Conservation (phyloP, 208 protist species). For the Endotrypanum monterogeii region DNA sequence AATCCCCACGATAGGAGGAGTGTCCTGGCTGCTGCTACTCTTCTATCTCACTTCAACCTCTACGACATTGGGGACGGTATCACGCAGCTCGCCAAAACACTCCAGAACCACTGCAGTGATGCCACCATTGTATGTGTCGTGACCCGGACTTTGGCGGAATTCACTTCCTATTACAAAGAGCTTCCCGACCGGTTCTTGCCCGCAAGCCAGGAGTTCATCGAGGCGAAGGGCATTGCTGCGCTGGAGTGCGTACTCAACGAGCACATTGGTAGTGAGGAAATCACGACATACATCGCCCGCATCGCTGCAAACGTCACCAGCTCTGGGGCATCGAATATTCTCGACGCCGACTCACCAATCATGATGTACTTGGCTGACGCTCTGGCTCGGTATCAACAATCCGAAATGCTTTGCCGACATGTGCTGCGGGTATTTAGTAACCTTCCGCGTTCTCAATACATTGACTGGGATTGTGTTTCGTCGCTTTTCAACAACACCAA, state of each 20-base stretch:
- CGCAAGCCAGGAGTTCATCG: conserved; percentile 70
- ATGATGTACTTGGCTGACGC: conserved; percentile 72
- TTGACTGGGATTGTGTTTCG: conserved; percentile 76
- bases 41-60: conserved; percentile 88
- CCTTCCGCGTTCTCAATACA: conserved; percentile 72
- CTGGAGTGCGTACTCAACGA: conserved; percentile 73
- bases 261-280: conserved; percentile 73
- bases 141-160: conserved; percentile 78
- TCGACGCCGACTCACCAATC: conserved; percentile 60
- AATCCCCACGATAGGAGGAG: conserved; percentile 51
- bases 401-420: conserved; percentile 71
- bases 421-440: conserved; percentile 83
- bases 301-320: conserved; percentile 82
- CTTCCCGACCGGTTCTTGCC: conserved; percentile 70
- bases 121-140: conserved; percentile 48
- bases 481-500: conserved; percentile 62
- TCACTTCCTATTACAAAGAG: conserved; percentile 84
- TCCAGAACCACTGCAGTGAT: conserved; percentile 59
- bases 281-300: conserved; percentile 61
- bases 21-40: conserved; percentile 58
- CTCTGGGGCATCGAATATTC: conserved; percentile 48
- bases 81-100: conserved; percentile 66
- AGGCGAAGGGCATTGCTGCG: conserved; percentile 63
- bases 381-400: conserved; percentile 59
- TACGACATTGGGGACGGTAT: conserved; percentile 86